A percentile compares a stretch with the other conserved stretches of the same genome.
Evolutionary conservation across 2,329 filamentous ascomycete species (phyloP).

Genomic region (Clonostachys chloroleuca): DNA sequence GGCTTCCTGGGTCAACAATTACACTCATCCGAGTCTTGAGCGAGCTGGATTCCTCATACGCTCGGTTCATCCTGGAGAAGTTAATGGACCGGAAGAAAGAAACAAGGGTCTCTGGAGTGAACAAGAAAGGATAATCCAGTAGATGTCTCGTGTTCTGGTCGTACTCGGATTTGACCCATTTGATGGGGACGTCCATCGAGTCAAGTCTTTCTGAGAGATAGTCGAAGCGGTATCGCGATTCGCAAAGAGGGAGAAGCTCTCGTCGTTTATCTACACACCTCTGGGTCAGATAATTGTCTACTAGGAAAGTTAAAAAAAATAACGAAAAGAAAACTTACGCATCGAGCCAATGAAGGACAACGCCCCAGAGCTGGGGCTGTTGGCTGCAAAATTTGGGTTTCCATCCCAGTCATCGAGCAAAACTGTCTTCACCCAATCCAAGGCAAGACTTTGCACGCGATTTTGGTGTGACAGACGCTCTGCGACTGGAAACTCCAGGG

Average conservation of each 20-base stretch:
- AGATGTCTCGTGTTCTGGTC: slow-evolving; percentile 67
- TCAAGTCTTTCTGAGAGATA: slow-evolving; percentile 76
- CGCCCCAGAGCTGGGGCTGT: slow-evolving; percentile 72
- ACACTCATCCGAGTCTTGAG: slow-evolving; percentile 51
- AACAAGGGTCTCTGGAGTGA: slow-evolving; percentile 67
- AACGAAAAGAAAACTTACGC: slow-evolving; percentile 47
- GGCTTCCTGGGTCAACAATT: slow-evolving; percentile 46
- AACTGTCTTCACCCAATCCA: slow-evolving; percentile 72
- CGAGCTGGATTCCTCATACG: slow-evolving; percentile 66
- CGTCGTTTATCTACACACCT: slow-evolving; percentile 50
- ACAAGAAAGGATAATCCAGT: slow-evolving; percentile 77
- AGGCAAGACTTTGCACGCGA: slow-evolving; percentile 47
- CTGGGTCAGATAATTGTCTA: slow-evolving; percentile 1
- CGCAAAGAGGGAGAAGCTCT: slow-evolving; percentile 58
- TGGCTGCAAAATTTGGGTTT: slow-evolving; percentile 62
- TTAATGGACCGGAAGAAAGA: slow-evolving; percentile 87
- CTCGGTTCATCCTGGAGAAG: slow-evolving; percentile 77
- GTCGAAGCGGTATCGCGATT: slow-evolving; percentile 69
- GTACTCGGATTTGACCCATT: slow-evolving; percentile 60
- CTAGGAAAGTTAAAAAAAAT: neutral
- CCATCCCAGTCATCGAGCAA: slow-evolving; percentile 81
- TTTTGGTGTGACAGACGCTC: slow-evolving; percentile 46
- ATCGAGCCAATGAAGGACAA: slow-evolving; percentile 69
- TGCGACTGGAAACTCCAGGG: neutral
- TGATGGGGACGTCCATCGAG: slow-evolving; percentile 66